Evolutionary conservation across 2,329 filamentous ascomycete genomes (phyloP).

Genomic region (Ustilaginoidea virens): DNA sequence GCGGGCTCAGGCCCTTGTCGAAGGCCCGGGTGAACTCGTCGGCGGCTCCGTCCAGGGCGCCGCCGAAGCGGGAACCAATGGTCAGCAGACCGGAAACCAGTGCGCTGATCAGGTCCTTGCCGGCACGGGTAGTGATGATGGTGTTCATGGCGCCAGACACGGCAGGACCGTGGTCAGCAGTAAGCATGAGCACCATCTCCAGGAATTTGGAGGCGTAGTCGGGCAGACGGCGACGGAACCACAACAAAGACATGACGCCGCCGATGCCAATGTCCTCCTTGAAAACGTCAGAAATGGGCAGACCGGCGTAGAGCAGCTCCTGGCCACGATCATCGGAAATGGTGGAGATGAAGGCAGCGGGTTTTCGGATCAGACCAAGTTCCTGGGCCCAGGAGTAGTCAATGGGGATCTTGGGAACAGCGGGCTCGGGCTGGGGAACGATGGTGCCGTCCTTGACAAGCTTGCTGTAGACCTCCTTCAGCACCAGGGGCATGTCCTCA

Average conservation of each 20-base stretch:
- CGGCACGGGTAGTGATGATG: constrained; percentile 97
- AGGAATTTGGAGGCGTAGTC: constrained; percentile 96
- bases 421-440: constrained; percentile 72
- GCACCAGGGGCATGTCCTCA: constrained; percentile 72
- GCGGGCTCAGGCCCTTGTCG: constrained; percentile 93
- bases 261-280: constrained; percentile 97
- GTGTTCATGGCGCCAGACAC: constrained; percentile 99
- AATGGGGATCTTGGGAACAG: constrained; percentile 96
- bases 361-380: constrained; percentile 98
- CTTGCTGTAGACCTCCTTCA: constrained; percentile 75
- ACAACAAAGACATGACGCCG: constrained; percentile 98
- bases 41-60: constrained; percentile 91
- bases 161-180: constrained; percentile 94
- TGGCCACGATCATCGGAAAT: constrained; percentile 99
- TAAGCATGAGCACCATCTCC: constrained; percentile 99
- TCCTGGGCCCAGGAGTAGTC: constrained; percentile 99
- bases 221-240: constrained; percentile 97
- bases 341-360: constrained; percentile 98
- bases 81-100: constrained; percentile 94
- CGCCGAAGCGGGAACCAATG: constrained; percentile 95
- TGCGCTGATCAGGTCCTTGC: constrained; percentile 94
- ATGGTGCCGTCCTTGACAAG: constrained; percentile 76
- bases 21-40: constrained; percentile 98
- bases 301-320: constrained; percentile 94
- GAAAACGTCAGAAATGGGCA: constrained; percentile 99